Evolutionary conservation across 2,329 filamentous ascomycete genomes (phyloP), one percentile per base, ranked within the genome.

Genomic region (Nigrospora sphaerica): DNA sequence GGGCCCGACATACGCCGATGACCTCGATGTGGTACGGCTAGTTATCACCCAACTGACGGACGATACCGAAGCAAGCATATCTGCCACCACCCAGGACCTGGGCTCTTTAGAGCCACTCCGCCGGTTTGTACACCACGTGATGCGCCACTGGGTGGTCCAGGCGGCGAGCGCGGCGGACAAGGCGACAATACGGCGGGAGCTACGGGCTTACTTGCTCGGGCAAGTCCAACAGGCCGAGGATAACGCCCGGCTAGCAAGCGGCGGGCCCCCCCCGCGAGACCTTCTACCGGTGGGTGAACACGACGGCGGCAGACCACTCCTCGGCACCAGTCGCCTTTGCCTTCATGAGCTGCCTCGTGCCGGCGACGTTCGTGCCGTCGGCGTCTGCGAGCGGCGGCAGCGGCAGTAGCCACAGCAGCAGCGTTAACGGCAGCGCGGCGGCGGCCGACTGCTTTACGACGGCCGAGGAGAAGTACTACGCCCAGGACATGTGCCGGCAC

Each of bases 201-300:
- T 52, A 16, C 47, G 49, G 11, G 50, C 46, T 12, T 55, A 48
- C 33, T 42, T 55, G 9, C 33, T 51, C 2, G 46, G 52, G 3
- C 53, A 55, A 13, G 48, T 54, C 28, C 45, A 45, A 18, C 53
- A 55, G 35, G 46, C 48, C 35, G 49, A 50, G 31, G 52, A 54
- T 34, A 54, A 50, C 39, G 35, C 19, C 12, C n/a, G 19, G 16
- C 19, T 37, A 37, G 19, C n/a, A 37, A 37, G 4, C 35, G 19
- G 35, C 35, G 19, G 35, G 14, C 35, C 14, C n/a, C 41, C 17
- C 28, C 31, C 12, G 32, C 16, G 45, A 35, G 23, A 52, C 50
- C 16, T 54, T 53, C 40, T 53, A 47, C 49, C 40, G 45, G 39
- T 55, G 53, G 51, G 51, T 50, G 37, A 49, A 48, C 31, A 53